phyloP scores from a whole-genome alignment of 2,329 filamentous ascomycete genomes.

The Zymoseptoria passerinii region DNA sequence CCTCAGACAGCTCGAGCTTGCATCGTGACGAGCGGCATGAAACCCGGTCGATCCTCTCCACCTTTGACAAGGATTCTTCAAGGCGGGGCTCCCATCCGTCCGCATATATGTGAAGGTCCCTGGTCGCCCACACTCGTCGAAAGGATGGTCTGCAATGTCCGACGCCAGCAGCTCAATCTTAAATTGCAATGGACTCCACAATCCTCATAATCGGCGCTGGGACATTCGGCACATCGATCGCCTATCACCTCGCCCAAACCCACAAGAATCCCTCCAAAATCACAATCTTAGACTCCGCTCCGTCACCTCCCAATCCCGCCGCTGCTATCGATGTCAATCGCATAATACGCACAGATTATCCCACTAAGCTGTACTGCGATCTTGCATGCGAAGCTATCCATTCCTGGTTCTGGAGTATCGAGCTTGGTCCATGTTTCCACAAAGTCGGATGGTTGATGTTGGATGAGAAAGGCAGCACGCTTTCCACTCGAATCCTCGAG shows the following conservation, averaged over 20 bases:
- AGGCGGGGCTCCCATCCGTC: background rate
- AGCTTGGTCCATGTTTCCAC: constrained; percentile 43
- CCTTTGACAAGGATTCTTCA: background rate
- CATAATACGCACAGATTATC: constrained; percentile 28
- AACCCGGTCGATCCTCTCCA: background rate
- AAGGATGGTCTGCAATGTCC: background rate
- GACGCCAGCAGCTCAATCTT: background rate
- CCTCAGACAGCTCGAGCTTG: background rate
- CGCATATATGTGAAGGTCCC: background rate
- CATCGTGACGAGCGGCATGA: background rate
- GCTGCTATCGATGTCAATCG: constrained; percentile 28
- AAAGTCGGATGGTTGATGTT: constrained; percentile 51
- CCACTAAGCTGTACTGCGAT: constrained; percentile 22
- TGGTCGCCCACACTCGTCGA: background rate
- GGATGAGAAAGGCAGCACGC: constrained; percentile 31
- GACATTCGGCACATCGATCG: constrained; percentile 19
- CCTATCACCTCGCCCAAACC: constrained; percentile 32
- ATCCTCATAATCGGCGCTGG: constrained; percentile 21
- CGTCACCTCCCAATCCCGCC: constrained; percentile 39
- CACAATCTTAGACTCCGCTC: constrained; percentile 51
- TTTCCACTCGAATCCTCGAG: constrained; percentile 41
- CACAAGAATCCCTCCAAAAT: constrained; percentile 43
- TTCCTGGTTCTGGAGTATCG: constrained; percentile 29
- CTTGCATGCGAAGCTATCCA: constrained; percentile 33
- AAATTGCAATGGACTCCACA: constrained; percentile 7